Evolutionary conservation across 2,329 filamentous ascomycete species (phyloP).

Genomic region (Colletotrichum caudatum): DNA sequence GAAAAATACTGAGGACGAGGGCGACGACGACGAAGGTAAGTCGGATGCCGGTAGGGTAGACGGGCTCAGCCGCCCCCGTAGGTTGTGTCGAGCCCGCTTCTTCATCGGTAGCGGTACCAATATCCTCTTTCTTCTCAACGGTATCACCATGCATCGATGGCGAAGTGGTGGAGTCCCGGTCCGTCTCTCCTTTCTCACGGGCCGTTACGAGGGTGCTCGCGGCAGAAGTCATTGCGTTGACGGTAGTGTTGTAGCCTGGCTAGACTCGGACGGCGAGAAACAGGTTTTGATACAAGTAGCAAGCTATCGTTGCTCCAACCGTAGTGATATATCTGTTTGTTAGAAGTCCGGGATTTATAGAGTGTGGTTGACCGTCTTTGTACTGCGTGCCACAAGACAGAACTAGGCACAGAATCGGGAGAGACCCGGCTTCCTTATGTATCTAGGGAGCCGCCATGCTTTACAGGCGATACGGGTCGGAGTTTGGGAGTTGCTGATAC

Average conservation of each 20-base stretch:
- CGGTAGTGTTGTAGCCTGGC: not conserved
- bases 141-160: slow-evolving; percentile 33
- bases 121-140: slow-evolving; percentile 33
- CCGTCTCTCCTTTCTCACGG: slow-evolving; percentile 29
- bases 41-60: slow-evolving; percentile 55
- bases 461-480: slow-evolving; percentile 11
- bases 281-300: not conserved
- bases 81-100: slow-evolving; percentile 29
- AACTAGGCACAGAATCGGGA: not conserved
- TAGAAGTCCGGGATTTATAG: not conserved
- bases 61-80: slow-evolving; percentile 45
- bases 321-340: not conserved
- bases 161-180: slow-evolving; percentile 33
- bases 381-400: slow-evolving; percentile 23
- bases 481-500: slow-evolving; percentile 34
- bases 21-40: slow-evolving; percentile 60
- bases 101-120: slow-evolving; percentile 33
- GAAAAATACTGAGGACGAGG: slow-evolving; percentile 61
- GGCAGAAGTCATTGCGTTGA: slow-evolving; percentile 29
- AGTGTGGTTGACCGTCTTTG: slow-evolving; percentile 23
- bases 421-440: slow-evolving; percentile 28
- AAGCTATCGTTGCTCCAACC: not conserved
- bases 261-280: not conserved
- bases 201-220: slow-evolving; percentile 32
- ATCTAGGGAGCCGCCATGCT: slow-evolving; percentile 11